Evolutionary conservation across 352 stramenopile genomes (phyloP), one percentile per base, ranked within the genome.

Genomic region (Stramenopiles sp.): DNA sequence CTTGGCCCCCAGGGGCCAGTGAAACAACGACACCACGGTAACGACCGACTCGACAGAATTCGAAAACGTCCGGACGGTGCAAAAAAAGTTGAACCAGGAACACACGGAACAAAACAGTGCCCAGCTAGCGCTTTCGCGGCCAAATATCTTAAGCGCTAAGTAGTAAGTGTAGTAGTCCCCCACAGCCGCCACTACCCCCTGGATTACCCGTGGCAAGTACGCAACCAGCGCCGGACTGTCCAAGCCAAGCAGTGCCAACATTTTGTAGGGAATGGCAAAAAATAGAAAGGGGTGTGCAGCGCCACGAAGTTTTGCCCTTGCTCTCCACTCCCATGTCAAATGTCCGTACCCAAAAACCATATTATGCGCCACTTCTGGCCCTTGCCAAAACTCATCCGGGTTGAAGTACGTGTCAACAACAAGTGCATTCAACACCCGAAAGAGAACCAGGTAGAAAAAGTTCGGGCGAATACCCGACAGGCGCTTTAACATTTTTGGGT

Each of bases 361-460:
- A 53, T 80, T 84, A 68, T 93, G 87, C 68, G 87, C 87, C 35
- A 93, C 86, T 78, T 93, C 87, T 0, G 85, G 86, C 75, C 86
- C 88, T 77, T 93, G 87, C 87, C 87, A 93, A 80, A 88, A 93
- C 80, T 93, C 87, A 75, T 93, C 87, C 25, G 87, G 85, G 73
- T 91, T 91, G 81, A 92, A 93, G 68, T 79, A 82, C 74, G 87
- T 91, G 78, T 84, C 84, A 73, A 93, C 86, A 32, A 91, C 89
- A 4, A 90, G 81, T 76, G 85, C 83, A 74, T 91, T 92, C 81
- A 82, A 88, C 1, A 89, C 33, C 77, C 86, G 86, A 78, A 91
- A 92, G 43, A 71, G 77, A 31, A 82, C 43, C 73, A 91, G 78
- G 6, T 71, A 76, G 71, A 75, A 63, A 30, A 75, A 4, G n/a